Evolutionary conservation across 345 rosid species (phyloP).

Genomic region (Citrus australasica): DNA sequence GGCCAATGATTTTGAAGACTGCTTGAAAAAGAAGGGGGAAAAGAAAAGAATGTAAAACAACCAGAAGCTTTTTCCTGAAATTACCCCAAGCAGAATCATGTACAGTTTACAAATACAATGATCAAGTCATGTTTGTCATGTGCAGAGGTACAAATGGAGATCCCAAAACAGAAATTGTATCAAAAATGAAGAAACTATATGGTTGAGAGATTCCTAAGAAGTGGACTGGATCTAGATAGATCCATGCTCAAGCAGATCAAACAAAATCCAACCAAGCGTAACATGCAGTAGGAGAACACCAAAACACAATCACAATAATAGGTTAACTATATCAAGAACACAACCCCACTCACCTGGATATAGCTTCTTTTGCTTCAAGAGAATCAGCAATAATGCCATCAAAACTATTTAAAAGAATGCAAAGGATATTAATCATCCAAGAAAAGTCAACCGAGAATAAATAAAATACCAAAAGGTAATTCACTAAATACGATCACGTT

Average conservation of each 20-base stretch:
- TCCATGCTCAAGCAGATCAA: slow-evolving; percentile 5
- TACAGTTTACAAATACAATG: too few relatives aligned
- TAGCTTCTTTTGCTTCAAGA: slow-evolving; percentile 73
- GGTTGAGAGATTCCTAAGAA: background rate
- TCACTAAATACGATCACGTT: background rate
- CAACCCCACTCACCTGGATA: slow-evolving; percentile 61
- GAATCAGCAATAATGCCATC: slow-evolving; percentile 87
- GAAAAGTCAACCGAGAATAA: slow-evolving; percentile 17
- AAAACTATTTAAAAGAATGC: slow-evolving; percentile 50
- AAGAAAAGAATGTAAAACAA: too few relatives aligned
- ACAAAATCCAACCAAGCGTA: background rate
- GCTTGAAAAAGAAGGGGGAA: too few relatives aligned
- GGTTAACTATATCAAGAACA: slow-evolving; percentile 5
- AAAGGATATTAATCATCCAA: slow-evolving; percentile 21
- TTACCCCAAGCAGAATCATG: background rate
- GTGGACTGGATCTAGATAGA: background rate
- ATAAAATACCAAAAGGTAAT: background rate
- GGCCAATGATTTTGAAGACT: too few relatives aligned
- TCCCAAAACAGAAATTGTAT: background rate
- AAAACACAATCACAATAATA: slow-evolving; percentile 1
- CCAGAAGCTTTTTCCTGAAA: background rate
- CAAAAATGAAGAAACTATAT: background rate
- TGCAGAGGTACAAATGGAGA: background rate
- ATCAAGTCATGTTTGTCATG: too few relatives aligned
- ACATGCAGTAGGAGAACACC: slow-evolving; percentile 6